These are phyloP conservation scores for Solanum appendiculatum DNA, from an alignment of 257 asterid species.

Conservation along the genomic window DNA sequence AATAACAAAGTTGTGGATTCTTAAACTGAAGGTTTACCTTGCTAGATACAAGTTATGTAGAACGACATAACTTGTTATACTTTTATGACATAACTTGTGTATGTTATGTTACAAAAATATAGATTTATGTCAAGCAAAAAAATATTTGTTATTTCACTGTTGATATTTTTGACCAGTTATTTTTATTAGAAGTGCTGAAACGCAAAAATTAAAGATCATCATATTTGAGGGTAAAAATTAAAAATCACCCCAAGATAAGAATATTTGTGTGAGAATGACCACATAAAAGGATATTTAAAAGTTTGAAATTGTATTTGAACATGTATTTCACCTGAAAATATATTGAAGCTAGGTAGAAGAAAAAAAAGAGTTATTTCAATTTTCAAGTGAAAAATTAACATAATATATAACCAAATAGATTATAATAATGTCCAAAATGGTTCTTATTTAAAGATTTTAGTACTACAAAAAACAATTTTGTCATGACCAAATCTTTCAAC, in stretches of 20 bases:
- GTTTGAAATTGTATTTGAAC: no score
- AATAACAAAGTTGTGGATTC: neutral
- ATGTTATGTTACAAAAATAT: no score
- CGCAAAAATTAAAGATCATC: no score
- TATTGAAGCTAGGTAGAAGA: neutral
- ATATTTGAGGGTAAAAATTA: neutral
- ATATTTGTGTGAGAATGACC: neutral
- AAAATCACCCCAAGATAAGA: neutral
- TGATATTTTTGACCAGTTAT: no score
- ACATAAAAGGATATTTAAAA: no score
- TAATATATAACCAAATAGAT: neutral
- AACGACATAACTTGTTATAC: no score
- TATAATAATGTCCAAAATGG: neutral
- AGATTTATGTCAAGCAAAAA: neutral
- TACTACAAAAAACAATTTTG: neutral
- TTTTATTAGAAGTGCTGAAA: no score
- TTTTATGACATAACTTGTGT: neutral
- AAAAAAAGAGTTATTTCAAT: neutral
- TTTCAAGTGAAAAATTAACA: neutral
- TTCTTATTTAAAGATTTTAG: no score
- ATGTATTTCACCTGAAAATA: neutral
- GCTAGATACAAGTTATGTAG: no score
- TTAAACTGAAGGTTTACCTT: no score
- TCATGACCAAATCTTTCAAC: neutral
- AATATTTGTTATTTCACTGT: neutral